Base-by-base conservation (phyloP, 352 stramenopile genomes). In the Globisporangium cylindrosporum region DNA sequence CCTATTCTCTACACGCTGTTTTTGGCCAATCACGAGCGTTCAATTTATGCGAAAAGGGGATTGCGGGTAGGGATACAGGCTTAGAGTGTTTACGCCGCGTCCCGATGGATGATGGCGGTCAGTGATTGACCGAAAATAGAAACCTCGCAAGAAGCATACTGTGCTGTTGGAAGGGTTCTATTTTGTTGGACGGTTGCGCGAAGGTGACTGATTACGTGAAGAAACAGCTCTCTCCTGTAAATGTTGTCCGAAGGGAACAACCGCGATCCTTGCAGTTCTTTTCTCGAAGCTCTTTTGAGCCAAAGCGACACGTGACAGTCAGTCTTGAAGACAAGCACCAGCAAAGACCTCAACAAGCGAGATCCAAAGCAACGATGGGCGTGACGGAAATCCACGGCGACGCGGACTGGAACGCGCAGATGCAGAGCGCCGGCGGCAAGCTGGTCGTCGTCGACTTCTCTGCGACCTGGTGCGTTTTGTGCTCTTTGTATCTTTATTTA, bases 391-490 rank as follows among this genome's bases (percentile, higher is more conserved):
- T 96, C 61, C 68, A 76, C 34, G 85, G 86, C 56, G 82, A 94
- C 36, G 78, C 74, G 12, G 88, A 95, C 66, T 96, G 84, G 81
- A 93, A 94, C 76, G 68, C 82, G 72, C 77, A 91, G 73, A 88
- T 94, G 77, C 73, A 81, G 60, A 73, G 71, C 48, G 88, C 88
- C 20, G 81, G 86, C 32, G 86, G 82, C n/a, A 94, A 96, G 71
- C 79, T 96, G n/a, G 87, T 96, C n/a, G 86, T 96, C 9, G 88
- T 91, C 24, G 86, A 96, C 73, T 96, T 96, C 62, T 94, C 86
- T 3, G 88, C 88, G 46, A 88, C 85, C 18, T 96, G 88, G 88
- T 96, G 74, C 71, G 74, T 72, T 15, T 49, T 49, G 15, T 51
- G 27, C 14, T 48, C 36, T 24, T 20, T 10, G 5, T 54, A 6